Base-by-base conservation (phyloP, 225 moss, liverwort and hornwort genomes). In the Rhytidiadelphus loreus region DNA sequence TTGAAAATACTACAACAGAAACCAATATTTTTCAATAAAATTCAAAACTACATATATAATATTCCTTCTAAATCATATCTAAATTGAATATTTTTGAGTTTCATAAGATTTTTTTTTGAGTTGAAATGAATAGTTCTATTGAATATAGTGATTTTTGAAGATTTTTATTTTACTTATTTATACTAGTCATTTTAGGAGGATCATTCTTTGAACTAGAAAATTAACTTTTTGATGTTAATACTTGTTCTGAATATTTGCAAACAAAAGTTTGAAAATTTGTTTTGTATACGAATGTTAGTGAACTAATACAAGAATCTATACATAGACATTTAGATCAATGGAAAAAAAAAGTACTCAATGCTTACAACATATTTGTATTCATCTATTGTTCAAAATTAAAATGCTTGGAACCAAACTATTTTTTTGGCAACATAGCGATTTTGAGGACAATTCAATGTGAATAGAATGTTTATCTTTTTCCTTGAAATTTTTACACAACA, bases 161-260 rank as follows among this genome's bases (percentile, higher is more conserved):
- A 16, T 9, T 16, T 43, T 16, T 5, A 26, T 28, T 44, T 44
- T 16, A 43, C 0, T 28, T 29, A 11, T 29, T 28, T 44, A 17
- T 28, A 16, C 6, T 11, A 72, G 3, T 9, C 0, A 0, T 44
- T 29, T 72, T 28, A 3, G 2, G 2, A 44, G 3, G 17, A 0
- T 17, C 9, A 28, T 17, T 72, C 14, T 11, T 46, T 9, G 1
- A 70, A 43, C 7, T 5, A 0, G 2, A 70, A 24, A 41, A 70
- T 70, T 8, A 41, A 24, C 2, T 4, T 69, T 23, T 23, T 69
- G 39, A 39, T 69, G 22, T 23, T 2, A 39, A 39, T 69, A 39
- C 13, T 39, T 39, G 39, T 39, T 24, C 8, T 4, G 24, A 13
- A 39, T 39, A 39, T 69, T 69, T 25, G 5, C 25, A 70, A 41